These are phyloP conservation scores for Microdochium nivale DNA, from an alignment of 2,329 filamentous ascomycete species.

Conservation along the genomic window DNA sequence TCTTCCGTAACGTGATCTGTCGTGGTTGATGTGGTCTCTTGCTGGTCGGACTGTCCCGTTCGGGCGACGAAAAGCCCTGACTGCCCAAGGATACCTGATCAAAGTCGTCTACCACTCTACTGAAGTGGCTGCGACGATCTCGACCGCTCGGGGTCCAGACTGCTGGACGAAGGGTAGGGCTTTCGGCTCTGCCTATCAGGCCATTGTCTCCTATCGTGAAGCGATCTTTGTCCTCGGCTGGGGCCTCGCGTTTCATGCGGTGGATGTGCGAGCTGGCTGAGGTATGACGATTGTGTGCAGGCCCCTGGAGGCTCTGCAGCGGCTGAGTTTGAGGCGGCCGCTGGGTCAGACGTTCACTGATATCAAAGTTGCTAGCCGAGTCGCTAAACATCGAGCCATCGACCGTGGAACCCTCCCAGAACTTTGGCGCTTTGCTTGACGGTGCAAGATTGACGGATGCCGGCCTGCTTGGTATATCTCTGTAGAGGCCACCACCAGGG, in stretches of 20 bases:
- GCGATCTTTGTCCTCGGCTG: not conserved
- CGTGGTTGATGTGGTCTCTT: not conserved
- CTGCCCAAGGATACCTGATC: not conserved
- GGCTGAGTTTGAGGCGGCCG: slow-evolving; percentile 4
- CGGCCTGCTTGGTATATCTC: slow-evolving; percentile 8
- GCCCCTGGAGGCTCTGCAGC: slow-evolving; percentile 1
- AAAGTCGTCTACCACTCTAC: not conserved
- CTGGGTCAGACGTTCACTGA: slow-evolving; percentile 13
- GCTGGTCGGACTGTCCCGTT: not conserved
- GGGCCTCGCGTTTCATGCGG: slow-evolving; percentile 10
- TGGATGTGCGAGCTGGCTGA: slow-evolving; percentile 12
- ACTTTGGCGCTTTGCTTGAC: slow-evolving; percentile 10
- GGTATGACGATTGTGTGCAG: slow-evolving; percentile 13
- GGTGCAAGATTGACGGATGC: slow-evolving; percentile 15
- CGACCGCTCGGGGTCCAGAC: not conserved
- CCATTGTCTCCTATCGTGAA: not conserved
- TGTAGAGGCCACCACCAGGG: not conserved
- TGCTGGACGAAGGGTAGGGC: not conserved
- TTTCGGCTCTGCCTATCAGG: not conserved
- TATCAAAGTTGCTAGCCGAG: slow-evolving; percentile 19
- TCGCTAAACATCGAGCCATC: slow-evolving; percentile 23
- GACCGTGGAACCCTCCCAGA: slow-evolving; percentile 23
- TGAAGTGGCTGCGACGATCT: not conserved
- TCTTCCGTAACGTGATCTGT: not conserved
- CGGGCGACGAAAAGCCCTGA: not conserved